phyloP scores from a whole-genome alignment of 176 grass and related monocot genomes.

The Hsuehochloa calcarea region DNA sequence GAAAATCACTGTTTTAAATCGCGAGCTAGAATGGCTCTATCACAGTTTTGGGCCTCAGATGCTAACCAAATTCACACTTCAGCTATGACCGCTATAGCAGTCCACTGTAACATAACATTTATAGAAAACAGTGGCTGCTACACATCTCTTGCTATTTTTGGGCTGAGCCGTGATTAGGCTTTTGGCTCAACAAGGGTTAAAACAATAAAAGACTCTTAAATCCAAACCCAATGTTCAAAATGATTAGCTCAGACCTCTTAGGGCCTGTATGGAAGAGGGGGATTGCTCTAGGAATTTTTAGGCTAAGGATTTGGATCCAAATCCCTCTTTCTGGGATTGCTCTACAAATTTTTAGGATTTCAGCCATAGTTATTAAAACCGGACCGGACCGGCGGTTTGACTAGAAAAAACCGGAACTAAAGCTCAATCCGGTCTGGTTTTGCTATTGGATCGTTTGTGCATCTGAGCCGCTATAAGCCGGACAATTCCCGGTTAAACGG shows the following conservation, averaged over 20 bases:
- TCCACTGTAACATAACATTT: not conserved
- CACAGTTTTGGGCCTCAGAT: not conserved
- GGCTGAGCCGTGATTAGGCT: not conserved
- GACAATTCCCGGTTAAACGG: no score
- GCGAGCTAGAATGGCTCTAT: not conserved
- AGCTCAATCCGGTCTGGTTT: no score
- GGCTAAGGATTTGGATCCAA: not conserved
- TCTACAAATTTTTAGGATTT: not conserved
- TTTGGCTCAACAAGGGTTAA: not conserved
- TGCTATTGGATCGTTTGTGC: no score
- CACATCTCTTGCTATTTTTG: not conserved
- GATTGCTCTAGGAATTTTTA: not conserved
- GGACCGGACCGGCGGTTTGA: no score
- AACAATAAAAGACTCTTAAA: not conserved
- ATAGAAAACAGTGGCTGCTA: not conserved
- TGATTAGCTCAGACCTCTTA: not conserved
- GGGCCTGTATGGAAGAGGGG: not conserved
- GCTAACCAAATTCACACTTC: not conserved
- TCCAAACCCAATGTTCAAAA: conserved; percentile 17
- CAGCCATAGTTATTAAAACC: no score
- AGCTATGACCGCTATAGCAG: not conserved
- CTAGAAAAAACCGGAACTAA: no score
- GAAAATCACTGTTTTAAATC: conserved; percentile 1
- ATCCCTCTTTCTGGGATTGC: not conserved
- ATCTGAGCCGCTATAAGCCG: no score